Base-by-base conservation (phyloP, 805 yeast genomes). In the Yarrowia phangngaensis region DNA sequence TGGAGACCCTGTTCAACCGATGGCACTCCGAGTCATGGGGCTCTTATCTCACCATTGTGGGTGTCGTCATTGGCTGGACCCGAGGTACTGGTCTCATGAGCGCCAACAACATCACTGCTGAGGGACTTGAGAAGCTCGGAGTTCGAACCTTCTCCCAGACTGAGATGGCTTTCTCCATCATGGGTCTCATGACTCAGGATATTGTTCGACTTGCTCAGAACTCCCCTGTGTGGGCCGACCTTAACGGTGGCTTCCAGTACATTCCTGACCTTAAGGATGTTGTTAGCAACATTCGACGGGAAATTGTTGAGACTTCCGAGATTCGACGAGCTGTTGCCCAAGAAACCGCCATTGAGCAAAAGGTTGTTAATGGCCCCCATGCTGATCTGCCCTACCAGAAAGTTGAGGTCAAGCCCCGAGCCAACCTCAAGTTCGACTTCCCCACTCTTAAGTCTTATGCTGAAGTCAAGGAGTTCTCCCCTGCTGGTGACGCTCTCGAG, bases 21-120 rank as follows among this genome's bases (percentile, higher is more conserved):
- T 92, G 98, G 98, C 76, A 82, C 70, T 89, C 98, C 38, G 99
- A 92, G 75, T 84, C 88, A 53, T 92, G 99, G 99, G 81, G 83
- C 35, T 73, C 84, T 56, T 92, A 85, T 73, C 80, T 92, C 71
- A 92, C 97, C 52, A 74, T 92, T 53, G 89, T 97, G 70, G 99
- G 99, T 75, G 97, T 98, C 35, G 78, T 92, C 58, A 92, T 92
- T 68, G 99, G 99, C 66, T 92, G 99, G 99, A 92, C 99, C 56
- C 86, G 99, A 77, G 99, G 99, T 70, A 92, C 99, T 53, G 99
- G 99, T 64, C 80, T 92, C 64, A 92, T 92, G 99, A 76, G 88
- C 63, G 97, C 82, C 60, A 92, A 92, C 77, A 92, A 92, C 73
- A 83, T 87, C 65, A 86, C 92, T 67, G 96, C 99, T 54, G 96